Base-by-base conservation (phyloP, 495 filamentous ascomycete species). In the Trichoderma reesei region DNA sequence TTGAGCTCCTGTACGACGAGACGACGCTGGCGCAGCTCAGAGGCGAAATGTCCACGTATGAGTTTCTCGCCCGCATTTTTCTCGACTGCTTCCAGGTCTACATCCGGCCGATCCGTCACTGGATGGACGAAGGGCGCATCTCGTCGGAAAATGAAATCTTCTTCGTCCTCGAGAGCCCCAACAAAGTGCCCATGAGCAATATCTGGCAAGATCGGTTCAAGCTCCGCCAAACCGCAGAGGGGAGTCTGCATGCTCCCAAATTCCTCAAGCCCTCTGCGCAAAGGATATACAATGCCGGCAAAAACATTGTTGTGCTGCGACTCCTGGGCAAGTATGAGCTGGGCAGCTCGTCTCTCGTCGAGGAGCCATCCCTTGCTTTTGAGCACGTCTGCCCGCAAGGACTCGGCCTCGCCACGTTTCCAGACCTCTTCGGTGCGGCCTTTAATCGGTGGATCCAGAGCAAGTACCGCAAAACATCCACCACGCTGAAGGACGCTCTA, bases 41-140 rank as follows among this genome's bases (percentile, higher is more conserved):
- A 46, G 88, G 88, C 1, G 82, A 88, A 60, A 77, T 79, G 5
- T 72, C 68, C 8, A 77, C 81, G 20, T 95, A 88, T 68, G 70
- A 72, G 36, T 82, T 80, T 51, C 79, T 92, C 16, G 83, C 83
- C 10, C 74, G 74, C 4, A 75, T 96, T 11, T 95, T 97, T 74
- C 88, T 94, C 60, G 80, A 86, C 34, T 95, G 91, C 70, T 90
- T 96, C 41, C 83, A 87, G 65, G 86, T 89, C 3, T 97, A 96
- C 71, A 80, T 93, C 36, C 85, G 83, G 13, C 90, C 91, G 0
- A 85, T 97, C 36, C 81, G 86, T 36, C 73, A 77, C 3, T 98
- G 94, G 94, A 94, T 96, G 87, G 86, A 91, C 68, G 81, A 81
- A 46, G 93, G 93, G 2, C 82, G 86, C 62, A 74, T 96, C 13